Evolutionary conservation across 306 rosid species (phyloP).

Genomic region (Pterocarpus santalinus): DNA sequence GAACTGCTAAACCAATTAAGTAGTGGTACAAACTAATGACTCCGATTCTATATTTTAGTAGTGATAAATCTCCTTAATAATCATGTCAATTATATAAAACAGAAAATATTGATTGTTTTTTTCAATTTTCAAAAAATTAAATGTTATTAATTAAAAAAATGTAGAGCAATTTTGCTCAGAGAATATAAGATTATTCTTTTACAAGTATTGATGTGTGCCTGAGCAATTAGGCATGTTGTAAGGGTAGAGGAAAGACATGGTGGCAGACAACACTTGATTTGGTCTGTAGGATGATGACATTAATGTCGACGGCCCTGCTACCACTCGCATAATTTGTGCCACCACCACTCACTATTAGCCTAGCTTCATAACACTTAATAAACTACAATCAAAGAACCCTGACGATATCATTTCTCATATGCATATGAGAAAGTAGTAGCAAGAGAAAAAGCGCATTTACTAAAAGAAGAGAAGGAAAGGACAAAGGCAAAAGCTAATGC

Average conservation of each 20-base stretch:
- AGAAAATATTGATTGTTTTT: too few relatives aligned
- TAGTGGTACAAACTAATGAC: too few relatives aligned
- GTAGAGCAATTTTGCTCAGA: too few relatives aligned
- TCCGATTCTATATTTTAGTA: too few relatives aligned
- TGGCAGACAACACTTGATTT: neutral
- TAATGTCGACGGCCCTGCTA: neutral
- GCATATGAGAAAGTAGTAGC: neutral
- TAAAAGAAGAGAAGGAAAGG: neutral
- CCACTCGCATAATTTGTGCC: neutral
- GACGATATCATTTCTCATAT: neutral
- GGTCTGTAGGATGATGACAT: slow-evolving; percentile 40
- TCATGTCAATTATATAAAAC: too few relatives aligned
- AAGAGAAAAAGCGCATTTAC: neutral
- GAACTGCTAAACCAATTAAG: too few relatives aligned
- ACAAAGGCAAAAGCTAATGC: neutral
- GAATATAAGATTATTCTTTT: too few relatives aligned
- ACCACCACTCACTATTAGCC: neutral
- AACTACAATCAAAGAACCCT: neutral
- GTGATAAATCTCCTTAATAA: too few relatives aligned
- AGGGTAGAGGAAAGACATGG: slow-evolving; percentile 19
- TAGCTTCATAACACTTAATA: neutral
- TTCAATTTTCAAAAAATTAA: too few relatives aligned
- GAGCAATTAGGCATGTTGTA: neutral
- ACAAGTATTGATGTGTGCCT: too few relatives aligned
- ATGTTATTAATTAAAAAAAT: too few relatives aligned